phyloP scores from a whole-genome alignment of 768 basidiomycete genomes.

The Phaeotremella fagi region DNA sequence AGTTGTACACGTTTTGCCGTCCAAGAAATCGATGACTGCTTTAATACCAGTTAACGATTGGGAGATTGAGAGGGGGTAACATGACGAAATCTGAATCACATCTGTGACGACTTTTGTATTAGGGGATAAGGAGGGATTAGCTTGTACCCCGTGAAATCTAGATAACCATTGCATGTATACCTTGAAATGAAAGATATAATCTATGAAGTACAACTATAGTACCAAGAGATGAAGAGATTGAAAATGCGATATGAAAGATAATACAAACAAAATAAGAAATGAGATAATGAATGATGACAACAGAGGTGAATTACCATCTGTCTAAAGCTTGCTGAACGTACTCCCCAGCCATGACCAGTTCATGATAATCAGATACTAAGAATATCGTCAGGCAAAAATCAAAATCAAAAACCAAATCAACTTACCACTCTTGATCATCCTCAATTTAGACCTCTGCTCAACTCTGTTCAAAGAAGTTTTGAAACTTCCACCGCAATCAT shows the following conservation, averaged over 20 bases:
- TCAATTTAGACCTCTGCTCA: slow-evolving; percentile 66
- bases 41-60: slow-evolving; percentile 24
- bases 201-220: background rate
- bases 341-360: slow-evolving; percentile 38
- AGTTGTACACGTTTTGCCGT: slow-evolving; percentile 71
- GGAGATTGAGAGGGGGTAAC: background rate
- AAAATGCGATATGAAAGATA: slow-evolving; percentile 1
- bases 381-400: background rate
- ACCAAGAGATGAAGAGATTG: background rate
- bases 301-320: slow-evolving; percentile 27
- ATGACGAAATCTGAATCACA: background rate
- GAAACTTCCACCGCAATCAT: slow-evolving; percentile 82
- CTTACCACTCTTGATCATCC: slow-evolving; percentile 65
- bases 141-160: background rate
- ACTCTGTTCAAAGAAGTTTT: slow-evolving; percentile 65
- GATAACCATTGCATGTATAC: slow-evolving; percentile 1
- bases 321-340: slow-evolving; percentile 38
- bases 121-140: too few relatives aligned
- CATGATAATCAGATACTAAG: slow-evolving; percentile 46
- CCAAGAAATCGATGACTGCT: slow-evolving; percentile 68
- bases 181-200: background rate
- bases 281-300: slow-evolving; percentile 1
- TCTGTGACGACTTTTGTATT: too few relatives aligned
- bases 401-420: background rate
- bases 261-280: background rate